Conservation (phyloP, 1,284 basidiomycete species). For the Tylopilus microsporus region DNA sequence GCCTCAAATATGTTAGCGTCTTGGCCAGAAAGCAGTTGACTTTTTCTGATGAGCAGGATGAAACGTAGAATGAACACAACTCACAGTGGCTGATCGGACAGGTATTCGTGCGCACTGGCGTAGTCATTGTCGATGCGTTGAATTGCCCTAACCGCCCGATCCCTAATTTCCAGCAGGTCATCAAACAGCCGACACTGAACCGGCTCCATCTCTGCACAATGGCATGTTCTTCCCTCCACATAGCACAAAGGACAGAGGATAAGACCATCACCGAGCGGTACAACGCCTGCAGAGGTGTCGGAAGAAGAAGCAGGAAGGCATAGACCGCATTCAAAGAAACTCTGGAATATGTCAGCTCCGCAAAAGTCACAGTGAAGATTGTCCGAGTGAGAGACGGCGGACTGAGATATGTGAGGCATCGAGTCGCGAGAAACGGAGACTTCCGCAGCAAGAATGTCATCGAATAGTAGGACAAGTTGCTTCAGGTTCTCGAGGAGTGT, state of each 20-base stretch:
- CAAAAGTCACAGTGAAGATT: constrained; percentile 68
- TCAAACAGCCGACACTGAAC: constrained; percentile 48
- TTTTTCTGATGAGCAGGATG: constrained; percentile 18
- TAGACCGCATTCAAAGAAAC: constrained; percentile 62
- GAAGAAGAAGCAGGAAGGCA: constrained; percentile 33
- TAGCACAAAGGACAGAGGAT: constrained; percentile 67
- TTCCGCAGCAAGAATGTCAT: constrained; percentile 56
- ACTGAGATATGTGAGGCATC: constrained; percentile 29
- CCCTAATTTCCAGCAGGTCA: constrained; percentile 37
- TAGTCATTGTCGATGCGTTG: constrained; percentile 31
- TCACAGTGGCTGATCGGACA: constrained; percentile 23
- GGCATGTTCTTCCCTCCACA: constrained; percentile 65
- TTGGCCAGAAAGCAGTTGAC: constrained; percentile 21
- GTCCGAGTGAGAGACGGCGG: constrained; percentile 19
- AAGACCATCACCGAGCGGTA: constrained; percentile 41
- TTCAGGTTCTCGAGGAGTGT: constrained; percentile 18
- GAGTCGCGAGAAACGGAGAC: constrained; percentile 35
- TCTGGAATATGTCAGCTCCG: constrained; percentile 70
- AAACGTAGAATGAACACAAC: constrained; percentile 7
- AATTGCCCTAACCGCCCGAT: constrained; percentile 36
- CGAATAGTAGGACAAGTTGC: constrained; percentile 47
- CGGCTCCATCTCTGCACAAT: constrained; percentile 54
- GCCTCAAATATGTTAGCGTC: constrained; percentile 32
- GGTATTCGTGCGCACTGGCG: constrained; percentile 22
- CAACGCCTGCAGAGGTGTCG: constrained; percentile 10